Percentiles rank a stretch among this genome's conserved stretches.
Conservation (phyloP, 75 land plant species). For the Gnetum montanum region DNA sequence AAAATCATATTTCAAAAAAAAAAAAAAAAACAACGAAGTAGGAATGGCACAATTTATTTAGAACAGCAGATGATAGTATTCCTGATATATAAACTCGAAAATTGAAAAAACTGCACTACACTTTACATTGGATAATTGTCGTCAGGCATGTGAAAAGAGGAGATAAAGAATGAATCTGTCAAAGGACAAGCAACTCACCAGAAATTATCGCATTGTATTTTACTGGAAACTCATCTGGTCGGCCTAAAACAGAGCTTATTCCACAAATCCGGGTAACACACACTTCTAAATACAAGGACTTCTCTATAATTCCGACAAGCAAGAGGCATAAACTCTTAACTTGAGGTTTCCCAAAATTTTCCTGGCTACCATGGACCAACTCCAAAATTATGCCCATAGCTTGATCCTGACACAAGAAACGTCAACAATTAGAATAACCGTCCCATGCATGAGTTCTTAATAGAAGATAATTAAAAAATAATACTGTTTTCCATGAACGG, state of each 20-base stretch:
- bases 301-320: constrained; percentile 67
- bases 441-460: too few species aligned
- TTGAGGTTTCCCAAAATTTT: constrained; percentile 17
- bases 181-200: constrained; percentile 45
- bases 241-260: constrained; percentile 50
- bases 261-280: constrained; percentile 81
- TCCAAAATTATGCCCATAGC: constrained; percentile 48
- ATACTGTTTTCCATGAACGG: not conserved
- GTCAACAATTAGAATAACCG: too few species aligned
- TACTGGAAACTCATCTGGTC: constrained; percentile 72
- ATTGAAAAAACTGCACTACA: not conserved
- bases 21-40: not conserved
- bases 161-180: not conserved
- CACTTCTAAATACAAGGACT: constrained; percentile 60
- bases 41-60: not conserved
- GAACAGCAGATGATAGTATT: not conserved
- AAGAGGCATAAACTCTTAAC: constrained; percentile 38
- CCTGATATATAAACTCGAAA: not conserved
- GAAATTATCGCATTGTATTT: constrained; percentile 47
- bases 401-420: constrained; percentile 53
- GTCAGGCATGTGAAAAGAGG: not conserved
- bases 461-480: not conserved
- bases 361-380: constrained; percentile 25
- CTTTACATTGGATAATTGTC: not conserved
- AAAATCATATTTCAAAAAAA: not conserved